Percentiles rank a stretch among this genome's conserved stretches.
phyloP scores from a whole-genome alignment of 768 basidiomycete species.

The Cubamyces sp. region DNA sequence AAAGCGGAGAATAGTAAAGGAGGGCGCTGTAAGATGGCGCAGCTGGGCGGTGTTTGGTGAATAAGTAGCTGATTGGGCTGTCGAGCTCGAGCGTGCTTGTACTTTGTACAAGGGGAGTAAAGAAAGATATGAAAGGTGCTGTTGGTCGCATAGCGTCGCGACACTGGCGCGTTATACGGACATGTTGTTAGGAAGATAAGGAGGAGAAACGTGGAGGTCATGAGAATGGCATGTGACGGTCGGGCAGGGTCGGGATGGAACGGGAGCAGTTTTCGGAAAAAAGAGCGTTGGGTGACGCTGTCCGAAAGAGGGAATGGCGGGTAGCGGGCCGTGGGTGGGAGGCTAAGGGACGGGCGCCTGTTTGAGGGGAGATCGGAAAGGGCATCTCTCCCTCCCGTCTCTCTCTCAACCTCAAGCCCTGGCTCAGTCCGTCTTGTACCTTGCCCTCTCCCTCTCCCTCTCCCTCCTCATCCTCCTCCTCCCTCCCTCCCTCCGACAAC shows the following conservation, averaged over 20 bases:
- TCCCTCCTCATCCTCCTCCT: conserved; percentile 1
- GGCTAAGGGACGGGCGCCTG: conserved; percentile 8
- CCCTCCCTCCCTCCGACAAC: neutral
- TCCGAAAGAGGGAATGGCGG: conserved; percentile 8
- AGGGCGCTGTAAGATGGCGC: conserved; percentile 4
- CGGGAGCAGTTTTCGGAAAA: conserved; percentile 16
- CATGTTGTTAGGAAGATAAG: too few relatives aligned
- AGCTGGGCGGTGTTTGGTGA: too few relatives aligned
- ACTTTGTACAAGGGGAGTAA: too few relatives aligned
- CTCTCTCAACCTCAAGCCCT: too few relatives aligned
- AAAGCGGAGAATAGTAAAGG: too few relatives aligned
- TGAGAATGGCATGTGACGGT: conserved; percentile 16
- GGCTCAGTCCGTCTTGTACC: neutral
- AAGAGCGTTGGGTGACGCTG: conserved; percentile 16
- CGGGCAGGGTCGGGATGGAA: conserved; percentile 5
- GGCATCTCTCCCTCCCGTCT: neutral
- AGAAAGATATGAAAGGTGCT: too few relatives aligned
- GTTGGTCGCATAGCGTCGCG: too few relatives aligned
- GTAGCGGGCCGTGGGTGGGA: conserved; percentile 1
- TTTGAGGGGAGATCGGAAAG: neutral
- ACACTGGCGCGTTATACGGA: too few relatives aligned
- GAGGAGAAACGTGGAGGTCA: conserved; percentile 2
- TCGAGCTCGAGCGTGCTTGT: too few relatives aligned
- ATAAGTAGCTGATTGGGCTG: conserved; percentile 2
- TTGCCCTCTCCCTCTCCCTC: neutral